Conservation (phyloP, 2,329 filamentous ascomycete species). For the Fusarium algeriense region DNA sequence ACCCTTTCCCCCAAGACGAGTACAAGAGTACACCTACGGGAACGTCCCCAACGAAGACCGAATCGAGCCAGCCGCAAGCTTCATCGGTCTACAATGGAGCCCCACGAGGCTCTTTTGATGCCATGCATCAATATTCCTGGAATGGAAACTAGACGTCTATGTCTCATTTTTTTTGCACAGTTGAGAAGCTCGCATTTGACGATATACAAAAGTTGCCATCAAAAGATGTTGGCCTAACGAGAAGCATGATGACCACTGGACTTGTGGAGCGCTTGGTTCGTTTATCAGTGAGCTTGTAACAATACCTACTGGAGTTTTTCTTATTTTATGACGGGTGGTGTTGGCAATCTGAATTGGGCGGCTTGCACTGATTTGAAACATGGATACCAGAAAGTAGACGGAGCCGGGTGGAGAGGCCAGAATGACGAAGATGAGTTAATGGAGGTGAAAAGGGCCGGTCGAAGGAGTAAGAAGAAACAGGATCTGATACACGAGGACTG, state of each 20-base stretch:
- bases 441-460: constrained; percentile 6
- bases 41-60: constrained; percentile 50
- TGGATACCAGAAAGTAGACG: constrained; percentile 39
- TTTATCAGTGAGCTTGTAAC: constrained; percentile 46
- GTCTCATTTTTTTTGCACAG: constrained; percentile 4
- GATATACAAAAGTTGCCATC: constrained; percentile 39
- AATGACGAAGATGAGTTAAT: constrained; percentile 27
- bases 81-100: constrained; percentile 56
- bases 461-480: constrained; percentile 11
- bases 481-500: constrained; percentile 31
- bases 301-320: constrained; percentile 43
- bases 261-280: constrained; percentile 38
- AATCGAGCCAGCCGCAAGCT: constrained; percentile 56
- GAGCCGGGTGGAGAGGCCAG: constrained; percentile 12
- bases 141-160: constrained; percentile 58
- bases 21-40: constrained; percentile 55
- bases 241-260: constrained; percentile 42
- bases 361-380: constrained; percentile 41
- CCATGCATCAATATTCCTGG: constrained; percentile 70
- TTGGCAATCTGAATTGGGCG: constrained; percentile 44
- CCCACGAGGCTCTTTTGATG: constrained; percentile 60
- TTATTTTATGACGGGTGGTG: constrained; percentile 42
- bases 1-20: constrained; percentile 61
- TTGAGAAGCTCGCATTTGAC: constrained; percentile 37
- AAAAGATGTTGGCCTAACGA: constrained; percentile 36